Evolutionary conservation across 257 asterid species (phyloP).

Genomic region (Ocimum tenuiflorum): DNA sequence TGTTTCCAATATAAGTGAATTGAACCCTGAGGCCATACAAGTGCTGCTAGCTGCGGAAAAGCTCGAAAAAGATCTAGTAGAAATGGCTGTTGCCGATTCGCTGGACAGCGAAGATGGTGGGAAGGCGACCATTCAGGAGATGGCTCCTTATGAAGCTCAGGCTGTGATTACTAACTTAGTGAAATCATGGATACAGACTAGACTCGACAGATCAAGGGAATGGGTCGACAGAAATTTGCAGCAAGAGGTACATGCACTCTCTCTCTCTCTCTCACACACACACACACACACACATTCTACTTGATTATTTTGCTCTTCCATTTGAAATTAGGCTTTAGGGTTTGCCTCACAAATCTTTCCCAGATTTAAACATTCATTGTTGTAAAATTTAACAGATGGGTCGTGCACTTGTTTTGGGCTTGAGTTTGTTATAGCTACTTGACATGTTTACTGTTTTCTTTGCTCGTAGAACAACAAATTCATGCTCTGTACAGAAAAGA

Average conservation of each 20-base stretch:
- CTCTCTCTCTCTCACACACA: no score
- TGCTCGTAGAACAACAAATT: neutral
- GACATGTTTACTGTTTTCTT: neutral
- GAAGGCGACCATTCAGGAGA: slow-evolving; percentile 83
- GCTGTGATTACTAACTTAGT: slow-evolving; percentile 62
- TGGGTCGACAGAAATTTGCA: slow-evolving; percentile 82
- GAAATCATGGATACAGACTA: slow-evolving; percentile 68
- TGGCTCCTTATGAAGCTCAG: slow-evolving; percentile 90
- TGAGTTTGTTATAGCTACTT: neutral
- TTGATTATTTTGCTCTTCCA: neutral
- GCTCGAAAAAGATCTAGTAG: slow-evolving; percentile 80
- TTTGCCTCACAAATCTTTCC: neutral
- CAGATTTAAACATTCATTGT: neutral
- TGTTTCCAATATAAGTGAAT: slow-evolving; percentile 56
- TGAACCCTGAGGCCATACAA: slow-evolving; percentile 86
- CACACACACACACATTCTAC: no score
- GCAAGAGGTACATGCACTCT: slow-evolving; percentile 72
- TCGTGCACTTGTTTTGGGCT: neutral
- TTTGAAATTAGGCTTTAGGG: neutral
- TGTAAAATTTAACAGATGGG: neutral
- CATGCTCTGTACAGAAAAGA: neutral
- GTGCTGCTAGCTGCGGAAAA: slow-evolving; percentile 82
- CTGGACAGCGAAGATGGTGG: slow-evolving; percentile 97
- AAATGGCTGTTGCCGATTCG: slow-evolving; percentile 87
- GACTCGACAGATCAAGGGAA: slow-evolving; percentile 69